Evolutionary conservation across 305 asterid genomes (phyloP).

Genomic region (Lippia alba): DNA sequence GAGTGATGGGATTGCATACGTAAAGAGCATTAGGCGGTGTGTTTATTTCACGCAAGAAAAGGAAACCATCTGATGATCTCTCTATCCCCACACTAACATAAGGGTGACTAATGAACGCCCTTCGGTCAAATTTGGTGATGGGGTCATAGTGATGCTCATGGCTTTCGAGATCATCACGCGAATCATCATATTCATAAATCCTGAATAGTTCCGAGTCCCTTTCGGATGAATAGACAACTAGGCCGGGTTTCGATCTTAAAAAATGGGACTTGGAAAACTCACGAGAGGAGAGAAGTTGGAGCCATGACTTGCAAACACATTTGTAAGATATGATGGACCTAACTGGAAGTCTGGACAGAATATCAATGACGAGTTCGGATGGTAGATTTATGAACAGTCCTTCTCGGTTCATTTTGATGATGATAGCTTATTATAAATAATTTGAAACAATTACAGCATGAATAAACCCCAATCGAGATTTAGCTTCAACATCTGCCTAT

Average conservation of each 20-base stretch:
- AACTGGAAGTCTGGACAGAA: conserved; percentile 40
- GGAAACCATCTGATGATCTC: conserved; percentile 50
- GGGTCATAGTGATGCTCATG: conserved; percentile 39
- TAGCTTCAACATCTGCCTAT: no score
- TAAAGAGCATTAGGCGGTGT: background rate
- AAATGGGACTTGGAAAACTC: conserved; percentile 40
- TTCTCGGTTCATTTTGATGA: no score
- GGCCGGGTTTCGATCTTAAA: conserved; percentile 35
- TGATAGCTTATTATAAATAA: no score
- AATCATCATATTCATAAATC: conserved; percentile 43
- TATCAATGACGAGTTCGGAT: background rate
- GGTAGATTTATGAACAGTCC: background rate
- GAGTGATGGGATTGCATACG: conserved; percentile 51
- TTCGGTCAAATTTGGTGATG: conserved; percentile 15
- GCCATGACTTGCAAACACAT: conserved; percentile 44
- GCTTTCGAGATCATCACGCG: conserved; percentile 17
- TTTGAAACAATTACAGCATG: no score
- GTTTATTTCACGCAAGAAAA: conserved; percentile 20
- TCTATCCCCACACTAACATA: background rate
- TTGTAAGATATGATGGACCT: conserved; percentile 34
- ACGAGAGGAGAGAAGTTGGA: conserved; percentile 15
- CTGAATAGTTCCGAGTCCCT: background rate
- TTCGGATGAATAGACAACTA: conserved; percentile 13
- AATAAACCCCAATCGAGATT: background rate
- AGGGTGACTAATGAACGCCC: background rate